These are phyloP conservation scores for Cenchrus americanus DNA, from an alignment of 176 grass and related monocot species.

Conservation along the genomic window DNA sequence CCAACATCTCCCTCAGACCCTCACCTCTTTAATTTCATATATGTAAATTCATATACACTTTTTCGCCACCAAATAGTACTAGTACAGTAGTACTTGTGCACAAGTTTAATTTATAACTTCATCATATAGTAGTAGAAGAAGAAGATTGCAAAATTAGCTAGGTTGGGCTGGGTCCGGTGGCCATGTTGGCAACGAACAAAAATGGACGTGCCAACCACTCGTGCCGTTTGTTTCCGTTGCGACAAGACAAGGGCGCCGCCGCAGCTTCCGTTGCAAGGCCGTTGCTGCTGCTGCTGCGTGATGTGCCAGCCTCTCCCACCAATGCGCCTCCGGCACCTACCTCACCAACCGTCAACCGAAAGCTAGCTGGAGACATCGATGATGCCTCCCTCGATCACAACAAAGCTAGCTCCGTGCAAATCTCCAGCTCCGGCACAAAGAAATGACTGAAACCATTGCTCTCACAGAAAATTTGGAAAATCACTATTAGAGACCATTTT, in stretches of 20 bases:
- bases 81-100: too few relatives aligned
- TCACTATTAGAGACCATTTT: too few relatives aligned
- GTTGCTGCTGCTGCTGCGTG: neutral
- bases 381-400: too few relatives aligned
- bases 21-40: too few relatives aligned
- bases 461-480: too few relatives aligned
- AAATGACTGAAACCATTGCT: too few relatives aligned
- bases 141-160: neutral
- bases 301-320: slow-evolving; percentile 29
- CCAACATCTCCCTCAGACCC: too few relatives aligned
- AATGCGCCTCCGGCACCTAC: neutral
- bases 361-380: neutral
- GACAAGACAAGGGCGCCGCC: neutral
- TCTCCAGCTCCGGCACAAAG: too few relatives aligned
- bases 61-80: too few relatives aligned
- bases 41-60: too few relatives aligned
- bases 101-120: neutral
- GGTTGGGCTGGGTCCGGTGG: neutral
- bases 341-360: slow-evolving; percentile 13
- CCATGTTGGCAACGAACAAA: neutral
- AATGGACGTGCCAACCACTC: slow-evolving; percentile 23
- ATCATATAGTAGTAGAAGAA: neutral
- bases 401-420: too few relatives aligned
- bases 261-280: neutral
- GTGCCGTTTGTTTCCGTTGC: neutral